These are phyloP conservation scores for Samsoniella hepiali DNA, from an alignment of 2,329 filamentous ascomycete genomes.

Conservation along the genomic window DNA sequence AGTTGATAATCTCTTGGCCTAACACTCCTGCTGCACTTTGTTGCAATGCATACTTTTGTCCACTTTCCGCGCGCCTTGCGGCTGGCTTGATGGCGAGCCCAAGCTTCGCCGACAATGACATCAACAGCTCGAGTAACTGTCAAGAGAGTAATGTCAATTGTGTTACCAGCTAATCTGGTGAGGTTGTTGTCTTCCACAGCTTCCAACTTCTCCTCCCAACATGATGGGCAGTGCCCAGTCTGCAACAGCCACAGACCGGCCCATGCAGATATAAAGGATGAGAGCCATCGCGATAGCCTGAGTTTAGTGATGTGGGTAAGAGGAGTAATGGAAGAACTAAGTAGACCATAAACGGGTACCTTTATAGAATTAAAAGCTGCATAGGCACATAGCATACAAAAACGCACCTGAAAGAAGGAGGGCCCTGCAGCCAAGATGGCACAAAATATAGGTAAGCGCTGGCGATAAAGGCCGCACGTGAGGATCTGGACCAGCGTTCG, in stretches of 20 bases:
- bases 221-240: constrained; percentile 39
- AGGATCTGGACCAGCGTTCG: constrained; percentile 41
- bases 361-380: not conserved
- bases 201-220: not conserved
- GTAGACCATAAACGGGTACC: not conserved
- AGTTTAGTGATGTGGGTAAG: not conserved
- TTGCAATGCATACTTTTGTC: constrained; percentile 34
- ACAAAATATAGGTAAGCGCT: constrained; percentile 61
- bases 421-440: constrained; percentile 57
- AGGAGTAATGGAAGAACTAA: not conserved
- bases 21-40: constrained; percentile 29
- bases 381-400: not conserved
- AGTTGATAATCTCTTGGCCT: not conserved
- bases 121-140: constrained; percentile 69
- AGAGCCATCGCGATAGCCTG: constrained; percentile 55
- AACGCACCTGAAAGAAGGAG: constrained; percentile 56
- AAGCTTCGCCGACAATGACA: constrained; percentile 63
- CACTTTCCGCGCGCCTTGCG: constrained; percentile 44
- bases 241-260: constrained; percentile 55
- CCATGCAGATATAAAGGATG: constrained; percentile 57
- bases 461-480: constrained; percentile 42
- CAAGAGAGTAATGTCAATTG: constrained; percentile 78
- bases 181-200: constrained; percentile 1
- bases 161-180: constrained; percentile 58
- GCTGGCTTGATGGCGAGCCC: constrained; percentile 49